Conservation (phyloP, 1,139 yeast species). For the Magnusiomyces fungicola region DNA sequence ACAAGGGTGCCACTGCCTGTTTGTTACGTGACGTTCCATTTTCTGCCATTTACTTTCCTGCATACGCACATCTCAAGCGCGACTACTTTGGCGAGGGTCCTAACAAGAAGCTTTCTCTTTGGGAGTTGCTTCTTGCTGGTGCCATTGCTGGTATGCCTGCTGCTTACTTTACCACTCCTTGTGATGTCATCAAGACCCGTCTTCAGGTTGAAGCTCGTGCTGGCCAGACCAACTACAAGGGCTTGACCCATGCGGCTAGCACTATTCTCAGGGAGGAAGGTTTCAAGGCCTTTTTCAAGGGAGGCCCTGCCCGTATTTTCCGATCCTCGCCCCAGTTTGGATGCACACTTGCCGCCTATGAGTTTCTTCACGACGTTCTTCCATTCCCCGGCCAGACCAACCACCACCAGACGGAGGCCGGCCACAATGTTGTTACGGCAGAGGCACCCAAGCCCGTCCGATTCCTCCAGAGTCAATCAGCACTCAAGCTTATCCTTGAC, state of each 20-base stretch:
- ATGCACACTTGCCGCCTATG: conserved; percentile 93
- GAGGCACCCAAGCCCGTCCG: conserved; percentile 30
- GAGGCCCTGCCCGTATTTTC: conserved; percentile 90
- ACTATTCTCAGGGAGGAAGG: conserved; percentile 77
- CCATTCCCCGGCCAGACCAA: conserved; percentile 40
- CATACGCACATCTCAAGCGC: conserved; percentile 88
- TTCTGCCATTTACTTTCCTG: conserved; percentile 94
- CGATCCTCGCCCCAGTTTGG: conserved; percentile 98
- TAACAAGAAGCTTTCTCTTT: conserved; percentile 52
- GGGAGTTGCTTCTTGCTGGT: conserved; percentile 83
- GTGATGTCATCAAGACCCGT: conserved; percentile 94
- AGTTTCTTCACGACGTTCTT: conserved; percentile 58
- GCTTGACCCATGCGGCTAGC: conserved; percentile 67
- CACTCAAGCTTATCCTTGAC: conserved; percentile 38
- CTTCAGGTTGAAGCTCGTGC: conserved; percentile 76
- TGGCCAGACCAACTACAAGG: conserved; percentile 70
- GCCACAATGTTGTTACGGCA: conserved; percentile 37
- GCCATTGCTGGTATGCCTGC: conserved; percentile 98
- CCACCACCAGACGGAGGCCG: conserved; percentile 33
- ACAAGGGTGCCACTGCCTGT: conserved; percentile 91
- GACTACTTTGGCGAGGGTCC: conserved; percentile 83
- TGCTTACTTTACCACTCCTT: conserved; percentile 92
- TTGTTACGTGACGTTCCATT: conserved; percentile 93
- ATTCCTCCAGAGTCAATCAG: conserved; percentile 38
- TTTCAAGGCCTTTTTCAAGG: conserved; percentile 80